Conservation (phyloP, 805 yeast genomes). For the Metschnikowia santaceciliae region DNA sequence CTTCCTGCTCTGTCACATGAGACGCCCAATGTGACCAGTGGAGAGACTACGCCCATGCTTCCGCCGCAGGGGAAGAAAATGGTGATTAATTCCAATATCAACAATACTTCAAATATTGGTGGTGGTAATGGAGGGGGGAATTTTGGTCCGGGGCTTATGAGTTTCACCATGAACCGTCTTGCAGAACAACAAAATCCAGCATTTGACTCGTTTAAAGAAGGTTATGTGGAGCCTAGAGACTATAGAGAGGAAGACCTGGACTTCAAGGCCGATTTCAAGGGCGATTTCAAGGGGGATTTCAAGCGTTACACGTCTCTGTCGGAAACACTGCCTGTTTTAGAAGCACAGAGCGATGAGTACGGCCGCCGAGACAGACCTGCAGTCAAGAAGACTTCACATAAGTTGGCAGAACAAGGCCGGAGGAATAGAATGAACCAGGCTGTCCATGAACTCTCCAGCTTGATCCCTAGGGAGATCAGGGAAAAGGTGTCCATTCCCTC, state of each 20-base stretch:
- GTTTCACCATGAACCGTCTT: slow-evolving; percentile 43
- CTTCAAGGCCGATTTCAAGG: not conserved
- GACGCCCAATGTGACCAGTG: not conserved
- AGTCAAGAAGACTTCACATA: slow-evolving; percentile 67
- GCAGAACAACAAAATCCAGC: slow-evolving; percentile 29
- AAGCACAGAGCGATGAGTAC: slow-evolving; percentile 6
- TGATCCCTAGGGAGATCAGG: slow-evolving; percentile 62
- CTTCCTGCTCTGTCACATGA: slow-evolving; percentile 27
- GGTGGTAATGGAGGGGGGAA: not conserved
- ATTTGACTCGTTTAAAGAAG: not conserved
- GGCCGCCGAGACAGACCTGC: slow-evolving; percentile 34
- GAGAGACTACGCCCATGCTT: slow-evolving; percentile 29
- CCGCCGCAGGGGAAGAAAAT: slow-evolving; percentile 35
- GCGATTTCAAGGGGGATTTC: no score
- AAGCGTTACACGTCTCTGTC: slow-evolving; percentile 12
- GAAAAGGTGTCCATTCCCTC: slow-evolving; percentile 66
- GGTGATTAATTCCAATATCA: slow-evolving; percentile 15
- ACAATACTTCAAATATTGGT: not conserved
- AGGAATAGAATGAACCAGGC: slow-evolving; percentile 90
- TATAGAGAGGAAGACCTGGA: not conserved
- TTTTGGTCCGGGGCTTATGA: slow-evolving; percentile 37
- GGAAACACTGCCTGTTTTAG: slow-evolving; percentile 18
- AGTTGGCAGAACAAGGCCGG: slow-evolving; percentile 94
- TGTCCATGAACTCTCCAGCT: slow-evolving; percentile 62
- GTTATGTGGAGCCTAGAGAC: no score